Percentiles rank a stretch among this genome's conserved stretches.
Evolutionary conservation across 1,284 basidiomycete species (phyloP).

Genomic region (Naganishia sp.): DNA sequence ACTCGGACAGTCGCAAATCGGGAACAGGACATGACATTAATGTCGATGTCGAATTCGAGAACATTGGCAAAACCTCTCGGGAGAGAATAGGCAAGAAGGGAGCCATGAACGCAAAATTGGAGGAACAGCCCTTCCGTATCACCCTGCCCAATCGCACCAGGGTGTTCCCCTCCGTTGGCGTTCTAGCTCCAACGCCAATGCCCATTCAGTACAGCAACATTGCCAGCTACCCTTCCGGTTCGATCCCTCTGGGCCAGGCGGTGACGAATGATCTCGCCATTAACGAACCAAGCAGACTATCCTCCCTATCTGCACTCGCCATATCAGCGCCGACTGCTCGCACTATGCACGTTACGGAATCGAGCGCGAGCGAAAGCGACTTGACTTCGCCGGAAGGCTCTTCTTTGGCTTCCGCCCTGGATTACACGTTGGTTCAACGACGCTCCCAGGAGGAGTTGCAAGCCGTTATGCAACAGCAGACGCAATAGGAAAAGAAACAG

Average conservation of each 20-base stretch:
- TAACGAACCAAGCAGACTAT: neutral
- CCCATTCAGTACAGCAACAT: neutral
- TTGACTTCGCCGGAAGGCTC: slow-evolving; percentile 10
- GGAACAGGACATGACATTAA: neutral
- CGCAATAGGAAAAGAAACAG: too few relatives aligned
- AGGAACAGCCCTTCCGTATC: slow-evolving; percentile 1
- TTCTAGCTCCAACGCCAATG: neutral
- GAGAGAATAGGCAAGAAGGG: slow-evolving; percentile 1
- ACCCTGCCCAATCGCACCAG: neutral
- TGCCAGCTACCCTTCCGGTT: too few relatives aligned
- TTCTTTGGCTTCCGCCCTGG: slow-evolving; percentile 22
- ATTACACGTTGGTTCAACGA: slow-evolving; percentile 20
- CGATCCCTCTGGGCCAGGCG: neutral
- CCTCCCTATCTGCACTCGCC: neutral
- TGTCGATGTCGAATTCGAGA: slow-evolving; percentile 16
- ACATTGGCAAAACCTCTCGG: neutral
- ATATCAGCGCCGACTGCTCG: neutral
- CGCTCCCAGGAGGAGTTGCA: slow-evolving; percentile 20
- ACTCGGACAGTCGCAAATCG: neutral
- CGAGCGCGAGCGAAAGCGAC: slow-evolving; percentile 1
- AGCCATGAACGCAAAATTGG: slow-evolving; percentile 1
- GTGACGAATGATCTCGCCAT: neutral
- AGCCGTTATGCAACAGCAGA: slow-evolving; percentile 5
- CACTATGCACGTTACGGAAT: slow-evolving; percentile 1
- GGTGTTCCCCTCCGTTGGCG: too few relatives aligned